Evolutionary conservation across 768 basidiomycete species (phyloP), one percentile per base, ranked within the genome.

Genomic region (Pleurotus eryngii): DNA sequence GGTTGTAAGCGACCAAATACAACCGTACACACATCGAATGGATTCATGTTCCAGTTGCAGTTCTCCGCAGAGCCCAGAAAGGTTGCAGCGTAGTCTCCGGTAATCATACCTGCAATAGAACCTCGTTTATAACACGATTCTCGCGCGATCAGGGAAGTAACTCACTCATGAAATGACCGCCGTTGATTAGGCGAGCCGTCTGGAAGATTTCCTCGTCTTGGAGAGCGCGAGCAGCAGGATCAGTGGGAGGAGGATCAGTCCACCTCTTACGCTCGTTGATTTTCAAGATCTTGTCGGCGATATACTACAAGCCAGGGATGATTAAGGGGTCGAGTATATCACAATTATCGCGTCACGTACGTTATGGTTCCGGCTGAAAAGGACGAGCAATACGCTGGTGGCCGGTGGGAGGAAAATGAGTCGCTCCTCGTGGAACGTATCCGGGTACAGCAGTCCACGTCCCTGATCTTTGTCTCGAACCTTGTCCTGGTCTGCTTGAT

Each of bases 201-300:
- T 83, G 79, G 72, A 83, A 85, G 12, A 85, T 78, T 56, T 85
- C 77, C 57, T 82, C 81, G 60, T 82, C 81, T 59, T 81, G 80
- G 4, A 64, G 53, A 3, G 65, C 61, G 18, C 62, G 60, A 8
- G 24, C 17, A 1, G 17, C 55, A 1, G 62, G 56, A 53, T 77
- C 74, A 7, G 56, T 55, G 0, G 73, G 72, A 9, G 74, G 74
- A 0, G 78, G 77, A 59, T 79, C 72, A 0, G 66, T 68, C 78
- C 77, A 85, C n/a, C 57, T 66, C 18, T 74, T 72, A 17, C 72
- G 64, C 68, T 86, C 83, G 64, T 86, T 86, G 62, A 84, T 80
- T 58, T 77, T 72, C 45, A 83, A 66, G 12, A 86, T 66, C 64
- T 65, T 78, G 9, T 76, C 65, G 0, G 83, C 84, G 57, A 86